These are phyloP conservation scores for Yamadazyma nakazawae DNA, from an alignment of 805 yeast genomes.

Conservation along the genomic window DNA sequence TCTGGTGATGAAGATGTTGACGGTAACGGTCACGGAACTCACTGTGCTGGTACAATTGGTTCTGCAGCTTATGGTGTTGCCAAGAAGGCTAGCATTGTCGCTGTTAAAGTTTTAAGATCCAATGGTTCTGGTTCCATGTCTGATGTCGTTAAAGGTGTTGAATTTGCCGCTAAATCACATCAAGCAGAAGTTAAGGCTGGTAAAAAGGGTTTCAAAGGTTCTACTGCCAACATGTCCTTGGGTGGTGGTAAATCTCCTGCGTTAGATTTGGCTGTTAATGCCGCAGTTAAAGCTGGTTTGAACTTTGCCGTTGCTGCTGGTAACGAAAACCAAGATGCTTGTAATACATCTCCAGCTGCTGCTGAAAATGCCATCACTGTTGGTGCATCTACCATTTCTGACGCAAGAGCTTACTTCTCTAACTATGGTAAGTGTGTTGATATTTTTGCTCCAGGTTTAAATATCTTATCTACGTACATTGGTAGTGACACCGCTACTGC, in stretches of 20 bases:
- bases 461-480: constrained; percentile 78
- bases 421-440: constrained; percentile 96
- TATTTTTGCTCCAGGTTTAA: constrained; percentile 94
- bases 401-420: constrained; percentile 90
- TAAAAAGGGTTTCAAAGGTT: constrained; percentile 72
- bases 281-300: constrained; percentile 83
- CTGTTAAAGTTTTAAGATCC: constrained; percentile 78
- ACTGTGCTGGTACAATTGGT: constrained; percentile 94
- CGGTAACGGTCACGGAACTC: constrained; percentile 95
- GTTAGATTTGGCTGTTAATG: constrained; percentile 81
- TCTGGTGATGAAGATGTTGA: constrained; percentile 65
- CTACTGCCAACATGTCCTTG: constrained; percentile 88
- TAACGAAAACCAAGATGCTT: constrained; percentile 90
- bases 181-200: constrained; percentile 47
- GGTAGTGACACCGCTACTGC: constrained; percentile 77
- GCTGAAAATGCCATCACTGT: constrained; percentile 85
- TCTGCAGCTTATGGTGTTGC: constrained; percentile 80
- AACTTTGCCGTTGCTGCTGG: constrained; percentile 97
- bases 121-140: constrained; percentile 84
- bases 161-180: constrained; percentile 76
- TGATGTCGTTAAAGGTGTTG: constrained; percentile 81
- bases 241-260: constrained; percentile 93
- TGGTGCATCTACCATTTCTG: constrained; percentile 89
- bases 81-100: constrained; percentile 72
- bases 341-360: constrained; percentile 88